These are phyloP conservation scores for Thyridium curvatum DNA, from an alignment of 2,329 filamentous ascomycete species.

Conservation along the genomic window DNA sequence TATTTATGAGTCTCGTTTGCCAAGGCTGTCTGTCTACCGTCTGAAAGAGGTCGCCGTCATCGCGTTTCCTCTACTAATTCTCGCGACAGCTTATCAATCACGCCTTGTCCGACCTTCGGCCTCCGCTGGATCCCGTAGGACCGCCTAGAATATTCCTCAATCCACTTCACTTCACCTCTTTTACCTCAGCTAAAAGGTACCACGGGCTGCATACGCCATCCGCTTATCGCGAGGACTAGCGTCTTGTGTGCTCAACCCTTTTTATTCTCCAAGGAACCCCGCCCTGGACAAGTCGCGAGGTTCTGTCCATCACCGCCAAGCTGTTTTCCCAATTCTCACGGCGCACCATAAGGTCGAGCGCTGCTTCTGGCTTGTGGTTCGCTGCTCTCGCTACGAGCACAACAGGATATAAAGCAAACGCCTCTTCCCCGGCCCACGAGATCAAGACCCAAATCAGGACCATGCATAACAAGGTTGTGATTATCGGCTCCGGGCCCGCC, in stretches of 20 bases:
- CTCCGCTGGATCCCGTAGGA: neutral
- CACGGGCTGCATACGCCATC: too few species aligned
- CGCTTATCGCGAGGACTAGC: too few species aligned
- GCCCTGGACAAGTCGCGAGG: slow-evolving; percentile 10
- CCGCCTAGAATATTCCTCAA: slow-evolving; percentile 1
- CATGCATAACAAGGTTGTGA: slow-evolving; percentile 92
- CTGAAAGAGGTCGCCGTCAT: too few species aligned
- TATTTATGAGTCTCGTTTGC: too few species aligned
- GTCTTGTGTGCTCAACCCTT: too few species aligned
- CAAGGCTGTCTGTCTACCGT: too few species aligned
- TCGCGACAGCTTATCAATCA: neutral
- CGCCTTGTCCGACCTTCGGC: neutral
- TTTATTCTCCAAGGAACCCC: too few species aligned
- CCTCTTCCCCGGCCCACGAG: slow-evolving; percentile 20
- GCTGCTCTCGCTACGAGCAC: slow-evolving; percentile 55
- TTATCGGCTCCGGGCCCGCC: slow-evolving; percentile 91
- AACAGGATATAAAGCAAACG: slow-evolving; percentile 50
- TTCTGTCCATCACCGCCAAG: slow-evolving; percentile 52
- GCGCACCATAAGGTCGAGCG: slow-evolving; percentile 69
- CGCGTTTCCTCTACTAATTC: too few species aligned
- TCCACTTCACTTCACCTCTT: too few species aligned
- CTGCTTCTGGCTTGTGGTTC: slow-evolving; percentile 61
- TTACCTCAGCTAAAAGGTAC: too few species aligned
- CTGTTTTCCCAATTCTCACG: slow-evolving; percentile 84
- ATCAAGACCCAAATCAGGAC: slow-evolving; percentile 28